phyloP scores from a whole-genome alignment of 345 rosid species.

The Pugionium cornutum region DNA sequence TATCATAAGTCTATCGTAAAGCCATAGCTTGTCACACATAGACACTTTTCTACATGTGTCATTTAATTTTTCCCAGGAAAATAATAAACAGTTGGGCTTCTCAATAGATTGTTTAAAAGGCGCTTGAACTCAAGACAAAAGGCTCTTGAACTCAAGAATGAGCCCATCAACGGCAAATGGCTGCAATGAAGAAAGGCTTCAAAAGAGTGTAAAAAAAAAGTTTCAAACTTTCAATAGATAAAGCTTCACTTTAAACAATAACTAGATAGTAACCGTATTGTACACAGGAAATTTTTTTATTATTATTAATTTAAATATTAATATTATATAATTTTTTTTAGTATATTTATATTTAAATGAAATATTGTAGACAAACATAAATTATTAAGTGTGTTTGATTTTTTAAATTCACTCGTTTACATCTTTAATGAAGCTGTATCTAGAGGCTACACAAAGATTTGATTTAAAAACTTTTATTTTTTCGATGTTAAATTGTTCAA shows the following conservation, averaged over 20 bases:
- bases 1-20: slow-evolving; percentile 23
- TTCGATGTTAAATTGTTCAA: no score
- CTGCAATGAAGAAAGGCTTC: slow-evolving; percentile 33
- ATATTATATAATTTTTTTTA: no score
- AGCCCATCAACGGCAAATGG: slow-evolving; percentile 13
- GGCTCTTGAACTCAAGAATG: neutral
- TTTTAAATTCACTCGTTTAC: no score
- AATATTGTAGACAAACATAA: no score
- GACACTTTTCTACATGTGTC: slow-evolving; percentile 3
- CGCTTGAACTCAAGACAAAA: neutral
- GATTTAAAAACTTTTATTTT: no score
- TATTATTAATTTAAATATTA: no score
- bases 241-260: slow-evolving; percentile 43
- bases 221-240: slow-evolving; percentile 58
- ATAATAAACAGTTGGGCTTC: slow-evolving; percentile 1
- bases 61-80: slow-evolving; percentile 2
- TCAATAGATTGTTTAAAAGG: neutral
- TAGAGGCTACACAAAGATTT: no score
- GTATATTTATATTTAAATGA: no score
- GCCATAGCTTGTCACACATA: slow-evolving; percentile 4
- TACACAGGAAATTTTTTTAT: no score
- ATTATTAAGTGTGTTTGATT: no score
- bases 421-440: no score
- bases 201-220: slow-evolving; percentile 51
- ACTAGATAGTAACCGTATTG: no score